A percentile compares a stretch with the other conserved stretches of the same genome.
Conservation (phyloP, 768 basidiomycete species). For the Lenzites betulinus region DNA sequence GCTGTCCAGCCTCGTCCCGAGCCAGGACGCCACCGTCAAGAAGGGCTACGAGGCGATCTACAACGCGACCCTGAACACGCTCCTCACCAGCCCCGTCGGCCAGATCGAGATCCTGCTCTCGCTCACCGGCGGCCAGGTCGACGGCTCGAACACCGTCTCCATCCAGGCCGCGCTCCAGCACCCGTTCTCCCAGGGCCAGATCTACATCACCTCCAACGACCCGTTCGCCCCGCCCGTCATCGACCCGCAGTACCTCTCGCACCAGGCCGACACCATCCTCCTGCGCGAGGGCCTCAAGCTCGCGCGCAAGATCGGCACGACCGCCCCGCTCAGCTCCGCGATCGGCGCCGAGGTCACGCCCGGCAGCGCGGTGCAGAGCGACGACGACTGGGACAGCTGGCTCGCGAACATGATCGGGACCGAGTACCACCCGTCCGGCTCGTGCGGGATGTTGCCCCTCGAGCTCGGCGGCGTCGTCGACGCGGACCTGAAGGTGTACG, state of each 20-base stretch:
- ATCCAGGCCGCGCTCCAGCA: conserved; percentile 71
- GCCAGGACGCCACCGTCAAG: conserved; percentile 45
- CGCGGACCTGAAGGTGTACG: conserved; percentile 56
- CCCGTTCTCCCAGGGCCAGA: conserved; percentile 62
- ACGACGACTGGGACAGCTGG: conserved; percentile 59
- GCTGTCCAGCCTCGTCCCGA: conserved; percentile 44
- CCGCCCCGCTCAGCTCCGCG: conserved; percentile 49
- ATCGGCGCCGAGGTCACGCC: conserved; percentile 52
- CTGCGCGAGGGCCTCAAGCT: conserved; percentile 64
- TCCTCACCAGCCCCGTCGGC: conserved; percentile 45
- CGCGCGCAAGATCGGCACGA: conserved; percentile 54
- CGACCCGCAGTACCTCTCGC: conserved; percentile 66
- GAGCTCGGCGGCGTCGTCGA: conserved; percentile 60
- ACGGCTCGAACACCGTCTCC: conserved; percentile 45
- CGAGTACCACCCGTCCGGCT: conserved; percentile 62
- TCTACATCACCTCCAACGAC: conserved; percentile 60
- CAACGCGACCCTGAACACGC: conserved; percentile 41
- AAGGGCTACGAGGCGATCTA: conserved; percentile 61
- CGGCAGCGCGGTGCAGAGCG: conserved; percentile 50
- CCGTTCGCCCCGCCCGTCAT: conserved; percentile 63
- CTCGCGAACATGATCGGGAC: conserved; percentile 45
- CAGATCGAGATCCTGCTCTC: conserved; percentile 58
- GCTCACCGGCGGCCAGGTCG: conserved; percentile 40
- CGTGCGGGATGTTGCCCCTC: conserved; percentile 59
- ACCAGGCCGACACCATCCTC: conserved; percentile 50